Conservation (phyloP, 345 rosid genomes). For the Hirschfeldia incana region DNA sequence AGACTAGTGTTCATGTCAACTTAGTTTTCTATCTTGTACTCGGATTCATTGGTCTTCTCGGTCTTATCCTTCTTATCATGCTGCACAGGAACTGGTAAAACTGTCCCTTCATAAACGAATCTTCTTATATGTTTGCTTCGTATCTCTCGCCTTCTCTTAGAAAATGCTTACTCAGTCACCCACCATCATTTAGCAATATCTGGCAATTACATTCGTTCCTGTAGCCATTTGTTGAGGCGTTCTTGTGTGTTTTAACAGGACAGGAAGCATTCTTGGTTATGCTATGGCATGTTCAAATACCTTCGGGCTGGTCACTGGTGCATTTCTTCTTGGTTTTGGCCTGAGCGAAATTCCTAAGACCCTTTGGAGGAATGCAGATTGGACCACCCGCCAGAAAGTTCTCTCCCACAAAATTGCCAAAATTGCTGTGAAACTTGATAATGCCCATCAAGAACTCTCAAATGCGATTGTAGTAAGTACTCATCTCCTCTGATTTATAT, state of each 20-base stretch:
- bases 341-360: slow-evolving; percentile 92
- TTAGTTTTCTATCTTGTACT: slow-evolving; percentile 86
- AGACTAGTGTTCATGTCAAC: slow-evolving; percentile 90
- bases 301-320: slow-evolving; percentile 99
- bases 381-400: slow-evolving; percentile 91
- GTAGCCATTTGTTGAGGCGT: not conserved
- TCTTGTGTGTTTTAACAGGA: slow-evolving; percentile 44
- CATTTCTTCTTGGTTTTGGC: slow-evolving; percentile 99
- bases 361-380: slow-evolving; percentile 89
- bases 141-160: not conserved
- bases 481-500: not conserved
- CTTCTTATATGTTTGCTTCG: slow-evolving; percentile 4
- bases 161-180: not conserved
- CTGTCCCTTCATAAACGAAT: slow-evolving; percentile 11
- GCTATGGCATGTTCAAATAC: slow-evolving; percentile 99
- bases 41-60: slow-evolving; percentile 85
- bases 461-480: slow-evolving; percentile 92
- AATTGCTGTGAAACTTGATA: slow-evolving; percentile 96
- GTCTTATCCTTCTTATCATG: slow-evolving; percentile 84
- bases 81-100: slow-evolving; percentile 60
- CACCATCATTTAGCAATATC: too few relatives aligned
- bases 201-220: not conserved
- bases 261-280: slow-evolving; percentile 68
- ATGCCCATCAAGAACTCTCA: slow-evolving; percentile 95
- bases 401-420: slow-evolving; percentile 97